Percentiles rank a stretch among this genome's conserved stretches.
Evolutionary conservation across 2,329 filamentous ascomycete genomes (phyloP).

Genomic region (Metarhizium sp.): DNA sequence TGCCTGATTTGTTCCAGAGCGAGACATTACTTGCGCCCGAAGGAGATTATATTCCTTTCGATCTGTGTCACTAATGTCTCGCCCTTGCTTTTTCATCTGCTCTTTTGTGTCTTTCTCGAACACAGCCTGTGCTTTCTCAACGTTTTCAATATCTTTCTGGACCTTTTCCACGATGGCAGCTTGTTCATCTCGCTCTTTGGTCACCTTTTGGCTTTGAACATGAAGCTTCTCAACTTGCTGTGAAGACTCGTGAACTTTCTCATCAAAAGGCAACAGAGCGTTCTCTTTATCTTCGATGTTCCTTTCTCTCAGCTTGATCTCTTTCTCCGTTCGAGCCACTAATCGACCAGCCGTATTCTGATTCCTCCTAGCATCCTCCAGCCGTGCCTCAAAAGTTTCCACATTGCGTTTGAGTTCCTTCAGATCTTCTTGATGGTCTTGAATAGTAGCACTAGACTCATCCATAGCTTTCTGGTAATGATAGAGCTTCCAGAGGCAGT

Average conservation of each 20-base stretch:
- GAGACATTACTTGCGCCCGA: slow-evolving; percentile 74
- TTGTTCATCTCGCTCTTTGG: slow-evolving; percentile 69
- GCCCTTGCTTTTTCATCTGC: slow-evolving; percentile 76
- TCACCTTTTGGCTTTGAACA: slow-evolving; percentile 58
- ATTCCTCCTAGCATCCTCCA: slow-evolving; percentile 77
- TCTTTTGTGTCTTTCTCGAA: slow-evolving; percentile 86
- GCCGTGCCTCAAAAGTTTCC: slow-evolving; percentile 68
- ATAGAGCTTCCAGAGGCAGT: slow-evolving; percentile 94
- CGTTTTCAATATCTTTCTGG: slow-evolving; percentile 68
- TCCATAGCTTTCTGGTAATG: slow-evolving; percentile 92
- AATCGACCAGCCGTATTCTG: slow-evolving; percentile 69
- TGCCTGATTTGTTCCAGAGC: slow-evolving; percentile 69
- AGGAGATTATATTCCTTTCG: slow-evolving; percentile 83
- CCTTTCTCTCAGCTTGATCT: slow-evolving; percentile 77
- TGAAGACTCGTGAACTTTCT: slow-evolving; percentile 76
- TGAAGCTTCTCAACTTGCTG: slow-evolving; percentile 61
- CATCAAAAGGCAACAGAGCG: slow-evolving; percentile 77
- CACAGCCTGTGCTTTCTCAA: slow-evolving; percentile 82
- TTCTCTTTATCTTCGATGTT: slow-evolving; percentile 82
- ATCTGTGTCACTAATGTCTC: slow-evolving; percentile 75
- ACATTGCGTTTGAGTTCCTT: slow-evolving; percentile 87
- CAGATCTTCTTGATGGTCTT: slow-evolving; percentile 87
- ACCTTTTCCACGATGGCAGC: slow-evolving; percentile 59
- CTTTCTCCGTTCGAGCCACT: slow-evolving; percentile 72
- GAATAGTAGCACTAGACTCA: slow-evolving; percentile 80